Evolutionary conservation across 2,329 filamentous ascomycete genomes (phyloP).

Genomic region (Trichoderma polysporum): DNA sequence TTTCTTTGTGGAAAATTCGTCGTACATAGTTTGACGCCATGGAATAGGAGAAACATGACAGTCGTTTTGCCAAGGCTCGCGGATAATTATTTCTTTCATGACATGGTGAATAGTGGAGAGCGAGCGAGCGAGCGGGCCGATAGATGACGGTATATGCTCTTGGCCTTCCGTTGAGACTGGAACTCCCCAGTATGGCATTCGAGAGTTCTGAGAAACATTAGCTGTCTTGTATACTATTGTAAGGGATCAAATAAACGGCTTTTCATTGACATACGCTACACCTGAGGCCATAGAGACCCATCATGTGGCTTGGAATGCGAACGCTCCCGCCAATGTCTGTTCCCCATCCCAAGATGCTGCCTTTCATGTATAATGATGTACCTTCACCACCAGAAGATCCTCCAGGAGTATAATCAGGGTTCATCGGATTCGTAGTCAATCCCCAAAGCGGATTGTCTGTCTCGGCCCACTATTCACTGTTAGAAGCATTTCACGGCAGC

Average conservation of each 20-base stretch:
- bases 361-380: conserved; percentile 23
- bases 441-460: conserved; percentile 34
- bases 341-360: conserved; percentile 28
- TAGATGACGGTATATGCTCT: not conserved
- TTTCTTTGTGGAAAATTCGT: not conserved
- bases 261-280: conserved; percentile 20
- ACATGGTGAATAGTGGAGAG: not conserved
- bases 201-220: not conserved
- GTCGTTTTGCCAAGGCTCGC: conserved; percentile 54
- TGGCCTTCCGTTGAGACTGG: not conserved
- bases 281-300: conserved; percentile 29
- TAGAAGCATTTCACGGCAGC: not conserved
- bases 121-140: not conserved
- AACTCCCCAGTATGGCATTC: not conserved
- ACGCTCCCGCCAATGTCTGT: conserved; percentile 32
- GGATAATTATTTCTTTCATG: not conserved
- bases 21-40: conserved; percentile 44
- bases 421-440: conserved; percentile 27
- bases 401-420: conserved; percentile 28
- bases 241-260: too few relatives aligned
- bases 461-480: conserved; percentile 20
- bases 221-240: not conserved
- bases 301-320: conserved; percentile 30
- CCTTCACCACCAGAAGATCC: conserved; percentile 31
- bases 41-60: conserved; percentile 51